These are phyloP conservation scores for Saturnispora ahearnii DNA, from an alignment of 805 yeast species.

Conservation along the genomic window DNA sequence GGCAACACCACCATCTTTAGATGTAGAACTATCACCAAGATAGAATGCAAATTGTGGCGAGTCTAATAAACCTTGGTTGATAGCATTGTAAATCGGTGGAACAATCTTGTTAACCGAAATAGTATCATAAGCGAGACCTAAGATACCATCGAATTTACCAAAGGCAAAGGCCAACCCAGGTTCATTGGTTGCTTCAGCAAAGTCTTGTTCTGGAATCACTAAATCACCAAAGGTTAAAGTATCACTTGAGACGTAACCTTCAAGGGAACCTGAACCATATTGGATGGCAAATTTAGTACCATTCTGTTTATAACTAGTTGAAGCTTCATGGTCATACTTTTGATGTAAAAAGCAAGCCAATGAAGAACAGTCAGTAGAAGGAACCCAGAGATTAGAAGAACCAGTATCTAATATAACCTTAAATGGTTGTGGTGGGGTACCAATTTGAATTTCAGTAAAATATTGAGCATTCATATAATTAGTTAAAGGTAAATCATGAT, in stretches of 20 bases:
- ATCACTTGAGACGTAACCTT: conserved; percentile 89
- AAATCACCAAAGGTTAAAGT: conserved; percentile 74
- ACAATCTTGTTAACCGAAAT: conserved; percentile 83
- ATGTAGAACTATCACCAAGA: conserved; percentile 69
- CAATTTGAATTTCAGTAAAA: conserved; percentile 81
- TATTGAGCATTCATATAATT: conserved; percentile 96
- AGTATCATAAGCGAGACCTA: conserved; percentile 90
- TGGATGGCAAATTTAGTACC: conserved; percentile 79
- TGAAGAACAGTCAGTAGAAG: conserved; percentile 78
- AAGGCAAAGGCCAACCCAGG: conserved; percentile 98
- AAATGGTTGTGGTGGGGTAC: conserved; percentile 89
- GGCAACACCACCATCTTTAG: conserved; percentile 77
- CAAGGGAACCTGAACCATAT: conserved; percentile 89
- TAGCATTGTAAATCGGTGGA: conserved; percentile 91
- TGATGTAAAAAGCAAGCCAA: conserved; percentile 92
- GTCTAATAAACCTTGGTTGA: conserved; percentile 72
- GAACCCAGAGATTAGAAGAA: conserved; percentile 95
- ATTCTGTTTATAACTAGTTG: conserved; percentile 79
- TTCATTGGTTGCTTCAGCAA: conserved; percentile 95
- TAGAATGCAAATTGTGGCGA: conserved; percentile 81
- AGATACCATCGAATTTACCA: conserved; percentile 96
- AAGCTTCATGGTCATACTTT: conserved; percentile 77
- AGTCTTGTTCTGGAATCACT: conserved; percentile 78
- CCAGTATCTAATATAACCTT: conserved; percentile 96
- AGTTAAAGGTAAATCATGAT: conserved; percentile 75